Conservation (phyloP, 1,284 basidiomycete species). For the Leccinum griseonigrum region DNA sequence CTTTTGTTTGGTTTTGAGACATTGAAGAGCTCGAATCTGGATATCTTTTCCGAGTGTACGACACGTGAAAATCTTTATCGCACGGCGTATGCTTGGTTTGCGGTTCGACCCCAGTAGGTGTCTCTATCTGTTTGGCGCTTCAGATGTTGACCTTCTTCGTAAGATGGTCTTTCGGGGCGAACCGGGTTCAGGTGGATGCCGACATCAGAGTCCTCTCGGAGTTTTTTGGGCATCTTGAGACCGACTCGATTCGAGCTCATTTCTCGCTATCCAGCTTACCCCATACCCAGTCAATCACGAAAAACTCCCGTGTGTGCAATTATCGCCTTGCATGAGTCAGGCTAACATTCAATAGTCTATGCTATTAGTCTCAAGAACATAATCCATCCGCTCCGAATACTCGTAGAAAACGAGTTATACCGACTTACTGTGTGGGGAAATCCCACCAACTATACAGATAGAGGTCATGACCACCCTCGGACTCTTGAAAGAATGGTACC, state of each 20-base stretch:
- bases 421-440: slow-evolving; percentile 91
- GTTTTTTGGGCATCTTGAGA: slow-evolving; percentile 75
- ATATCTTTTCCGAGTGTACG: slow-evolving; percentile 78
- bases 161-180: slow-evolving; percentile 94
- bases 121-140: neutral
- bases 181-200: slow-evolving; percentile 84
- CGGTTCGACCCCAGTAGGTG: slow-evolving; percentile 80
- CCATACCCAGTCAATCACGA: slow-evolving; percentile 46
- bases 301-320: slow-evolving; percentile 43
- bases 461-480: slow-evolving; percentile 59
- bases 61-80: slow-evolving; percentile 78
- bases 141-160: slow-evolving; percentile 3
- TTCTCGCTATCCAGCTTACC: slow-evolving; percentile 71
- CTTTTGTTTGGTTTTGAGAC: slow-evolving; percentile 93
- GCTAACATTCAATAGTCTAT: slow-evolving; percentile 47
- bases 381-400: slow-evolving; percentile 72
- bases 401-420: slow-evolving; percentile 90
- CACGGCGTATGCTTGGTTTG: slow-evolving; percentile 90
- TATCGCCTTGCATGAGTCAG: neutral
- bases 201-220: slow-evolving; percentile 88
- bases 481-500: slow-evolving; percentile 57
- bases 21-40: slow-evolving; percentile 84
- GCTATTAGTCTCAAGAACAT: slow-evolving; percentile 56
- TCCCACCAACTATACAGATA: slow-evolving; percentile 73
- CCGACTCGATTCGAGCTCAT: slow-evolving; percentile 68